These are phyloP conservation scores for Polytrichum formosum DNA, from an alignment of 225 moss, liverwort and hornwort species.

Conservation along the genomic window DNA sequence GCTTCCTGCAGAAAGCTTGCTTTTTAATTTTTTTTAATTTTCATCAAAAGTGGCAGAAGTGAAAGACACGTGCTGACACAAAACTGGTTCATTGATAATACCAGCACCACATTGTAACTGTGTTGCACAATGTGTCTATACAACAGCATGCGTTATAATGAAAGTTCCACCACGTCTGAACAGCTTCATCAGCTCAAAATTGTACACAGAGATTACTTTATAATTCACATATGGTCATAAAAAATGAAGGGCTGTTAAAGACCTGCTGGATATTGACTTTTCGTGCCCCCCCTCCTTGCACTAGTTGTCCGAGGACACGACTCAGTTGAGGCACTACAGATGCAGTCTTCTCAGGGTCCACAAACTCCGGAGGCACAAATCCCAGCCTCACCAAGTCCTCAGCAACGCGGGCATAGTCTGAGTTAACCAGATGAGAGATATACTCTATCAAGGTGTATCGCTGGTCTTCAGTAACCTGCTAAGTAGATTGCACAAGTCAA, in stretches of 20 bases:
- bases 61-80: no score
- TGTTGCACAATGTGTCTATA: no score
- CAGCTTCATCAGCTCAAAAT: no score
- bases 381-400: constrained; percentile 84
- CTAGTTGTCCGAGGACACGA: constrained; percentile 74
- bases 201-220: no score
- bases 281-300: constrained; percentile 77
- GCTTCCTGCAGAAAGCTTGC: no score
- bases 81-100: no score
- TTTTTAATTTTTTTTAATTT: no score
- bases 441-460: constrained; percentile 83
- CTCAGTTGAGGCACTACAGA: constrained; percentile 79
- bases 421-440: constrained; percentile 78
- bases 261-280: constrained; percentile 91
- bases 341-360: constrained; percentile 79
- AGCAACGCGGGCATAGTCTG: constrained; percentile 75
- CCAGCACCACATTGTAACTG: no score
- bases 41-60: no score
- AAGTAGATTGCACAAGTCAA: constrained; percentile 27
- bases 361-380: constrained; percentile 71
- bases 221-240: no score
- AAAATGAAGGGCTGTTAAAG: not conserved
- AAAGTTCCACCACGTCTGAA: no score
- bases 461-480: constrained; percentile 87
- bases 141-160: no score